Evolutionary conservation across 2,329 filamentous ascomycete genomes (phyloP).

Genomic region (Fusarium brevicatenulatum): DNA sequence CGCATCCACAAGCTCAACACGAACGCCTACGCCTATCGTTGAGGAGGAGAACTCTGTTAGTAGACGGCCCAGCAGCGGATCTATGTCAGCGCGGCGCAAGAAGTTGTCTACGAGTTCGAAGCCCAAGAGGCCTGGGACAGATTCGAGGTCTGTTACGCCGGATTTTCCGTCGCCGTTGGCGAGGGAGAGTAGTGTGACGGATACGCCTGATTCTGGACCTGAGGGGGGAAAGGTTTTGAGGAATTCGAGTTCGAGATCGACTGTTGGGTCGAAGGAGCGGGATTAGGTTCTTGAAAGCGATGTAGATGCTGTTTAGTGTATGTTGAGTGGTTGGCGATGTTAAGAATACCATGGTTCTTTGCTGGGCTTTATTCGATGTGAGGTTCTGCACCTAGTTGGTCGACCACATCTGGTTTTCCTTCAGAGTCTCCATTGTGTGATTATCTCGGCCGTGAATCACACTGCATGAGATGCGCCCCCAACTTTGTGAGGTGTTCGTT

Average conservation of each 20-base stretch:
- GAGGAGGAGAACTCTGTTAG: constrained; percentile 57
- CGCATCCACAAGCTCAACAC: constrained; percentile 61
- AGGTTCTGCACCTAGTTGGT: not conserved
- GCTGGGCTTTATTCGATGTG: not conserved
- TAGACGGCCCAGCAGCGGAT: constrained; percentile 60
- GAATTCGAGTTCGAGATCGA: constrained; percentile 36
- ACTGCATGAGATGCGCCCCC: not conserved
- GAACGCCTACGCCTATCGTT: constrained; percentile 60
- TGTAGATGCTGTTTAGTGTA: not conserved
- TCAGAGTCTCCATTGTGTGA: not conserved
- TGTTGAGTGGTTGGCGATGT: not conserved
- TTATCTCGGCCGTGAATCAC: not conserved
- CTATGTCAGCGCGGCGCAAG: constrained; percentile 62
- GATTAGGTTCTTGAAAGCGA: not conserved
- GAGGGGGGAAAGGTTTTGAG: constrained; percentile 41
- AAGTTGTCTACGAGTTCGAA: constrained; percentile 58
- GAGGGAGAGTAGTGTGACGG: constrained; percentile 54
- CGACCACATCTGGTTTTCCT: not conserved
- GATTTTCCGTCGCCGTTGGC: constrained; percentile 65
- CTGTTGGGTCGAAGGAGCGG: constrained; percentile 32
- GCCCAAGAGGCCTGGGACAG: constrained; percentile 56
- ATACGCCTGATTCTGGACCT: constrained; percentile 33
- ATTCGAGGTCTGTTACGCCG: constrained; percentile 64
- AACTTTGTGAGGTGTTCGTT: not conserved
- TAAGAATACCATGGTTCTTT: not conserved